Percentiles rank a stretch among this genome's conserved stretches.
Evolutionary conservation across 257 asterid species (phyloP).

Genomic region (Solanum bukasovii): DNA sequence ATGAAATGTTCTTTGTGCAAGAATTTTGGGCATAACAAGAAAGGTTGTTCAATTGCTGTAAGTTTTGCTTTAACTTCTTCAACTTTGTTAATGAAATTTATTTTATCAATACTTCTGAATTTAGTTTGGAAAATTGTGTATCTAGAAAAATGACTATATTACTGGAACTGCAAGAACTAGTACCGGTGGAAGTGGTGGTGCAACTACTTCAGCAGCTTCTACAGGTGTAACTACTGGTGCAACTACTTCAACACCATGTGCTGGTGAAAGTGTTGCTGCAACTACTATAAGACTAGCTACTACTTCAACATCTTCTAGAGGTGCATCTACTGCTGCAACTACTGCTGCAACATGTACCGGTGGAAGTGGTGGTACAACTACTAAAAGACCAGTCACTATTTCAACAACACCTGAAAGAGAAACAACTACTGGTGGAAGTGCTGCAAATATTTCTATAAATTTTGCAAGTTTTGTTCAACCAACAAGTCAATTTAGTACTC

Average conservation of each 20-base stretch:
- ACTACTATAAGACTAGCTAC: not conserved
- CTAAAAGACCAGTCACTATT: too few relatives aligned
- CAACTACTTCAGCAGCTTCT: too few relatives aligned
- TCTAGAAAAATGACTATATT: not conserved
- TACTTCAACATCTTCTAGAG: too few relatives aligned
- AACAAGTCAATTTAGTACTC: not conserved
- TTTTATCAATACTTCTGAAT: too few relatives aligned
- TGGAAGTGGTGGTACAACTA: not conserved
- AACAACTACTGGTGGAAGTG: not conserved
- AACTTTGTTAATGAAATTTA: too few relatives aligned
- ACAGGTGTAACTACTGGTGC: too few relatives aligned
- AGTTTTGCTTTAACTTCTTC: not conserved
- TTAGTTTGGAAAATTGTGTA: not conserved
- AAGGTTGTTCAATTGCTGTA: not conserved
- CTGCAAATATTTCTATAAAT: not conserved
- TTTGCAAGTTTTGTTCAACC: not conserved
- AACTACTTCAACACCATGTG: too few relatives aligned
- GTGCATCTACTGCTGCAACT: too few relatives aligned
- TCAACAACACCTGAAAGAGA: not conserved
- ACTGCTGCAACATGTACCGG: too few relatives aligned
- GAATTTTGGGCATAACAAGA: not conserved
- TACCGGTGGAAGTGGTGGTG: too few relatives aligned
- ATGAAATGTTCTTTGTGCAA: not conserved
- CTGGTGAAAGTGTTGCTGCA: too few relatives aligned
- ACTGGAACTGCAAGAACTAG: not conserved